Evolutionary conservation across 257 asterid species (phyloP).

Genomic region (Solanum arcanum): DNA sequence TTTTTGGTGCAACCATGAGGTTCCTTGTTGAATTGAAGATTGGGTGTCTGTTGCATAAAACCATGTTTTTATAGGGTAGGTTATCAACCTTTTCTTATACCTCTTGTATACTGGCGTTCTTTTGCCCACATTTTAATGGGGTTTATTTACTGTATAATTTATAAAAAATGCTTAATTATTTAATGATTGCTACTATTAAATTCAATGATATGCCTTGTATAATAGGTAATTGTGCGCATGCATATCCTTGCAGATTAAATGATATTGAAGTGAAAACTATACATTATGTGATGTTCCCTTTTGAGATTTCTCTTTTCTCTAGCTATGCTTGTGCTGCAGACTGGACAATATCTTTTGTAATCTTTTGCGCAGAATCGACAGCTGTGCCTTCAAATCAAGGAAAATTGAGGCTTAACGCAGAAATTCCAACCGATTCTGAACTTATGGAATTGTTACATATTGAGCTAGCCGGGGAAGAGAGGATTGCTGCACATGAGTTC

Average conservation of each 20-base stretch:
- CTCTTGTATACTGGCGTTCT: neutral
- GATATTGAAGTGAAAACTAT: neutral
- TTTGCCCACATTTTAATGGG: neutral
- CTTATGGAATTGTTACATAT: slow-evolving; percentile 62
- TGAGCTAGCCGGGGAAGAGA: slow-evolving; percentile 54
- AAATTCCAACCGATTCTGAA: slow-evolving; percentile 52
- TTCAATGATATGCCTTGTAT: neutral
- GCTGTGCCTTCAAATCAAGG: slow-evolving; percentile 9
- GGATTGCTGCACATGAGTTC: slow-evolving; percentile 76
- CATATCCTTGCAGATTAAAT: neutral
- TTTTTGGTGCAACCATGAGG: neutral
- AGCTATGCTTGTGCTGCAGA: neutral
- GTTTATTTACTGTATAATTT: neutral
- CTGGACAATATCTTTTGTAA: neutral
- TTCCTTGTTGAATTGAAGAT: neutral
- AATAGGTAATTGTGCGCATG: neutral
- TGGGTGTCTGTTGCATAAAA: neutral
- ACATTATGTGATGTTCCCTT: neutral
- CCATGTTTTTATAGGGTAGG: neutral
- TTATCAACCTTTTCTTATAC: neutral
- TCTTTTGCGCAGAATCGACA: slow-evolving; percentile 28
- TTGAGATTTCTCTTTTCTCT: neutral
- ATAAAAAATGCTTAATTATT: neutral
- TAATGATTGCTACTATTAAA: neutral
- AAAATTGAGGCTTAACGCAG: slow-evolving; percentile 73